Base-by-base conservation (phyloP, 331 rosid species). In the Malus hybrid region DNA sequence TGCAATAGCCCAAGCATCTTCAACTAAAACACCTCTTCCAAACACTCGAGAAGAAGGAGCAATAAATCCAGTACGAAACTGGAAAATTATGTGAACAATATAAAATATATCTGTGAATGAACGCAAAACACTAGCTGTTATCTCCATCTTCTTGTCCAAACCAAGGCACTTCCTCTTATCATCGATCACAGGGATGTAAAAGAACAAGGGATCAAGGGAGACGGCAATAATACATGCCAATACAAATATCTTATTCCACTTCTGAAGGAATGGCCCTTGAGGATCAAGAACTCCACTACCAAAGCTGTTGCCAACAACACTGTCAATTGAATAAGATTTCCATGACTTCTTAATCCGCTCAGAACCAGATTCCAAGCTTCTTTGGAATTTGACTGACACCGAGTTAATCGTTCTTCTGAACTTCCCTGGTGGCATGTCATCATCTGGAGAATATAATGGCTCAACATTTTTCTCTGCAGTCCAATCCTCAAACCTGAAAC, bases 31-130 rank as follows among this genome's bases (percentile, higher is more conserved):
- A 34, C 98, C 98, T 86, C 98, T 91, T 81, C 98, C 98, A 79
- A 93, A 93, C 60, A 93, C 96, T 58, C 97, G 93, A 68, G 98
- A 93, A 83, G 97, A 86, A 20, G 98, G 98, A 73, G 95, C 92
- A 79, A 94, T 89, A 82, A 89, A 94, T 75, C 98, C 97, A 56
- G 96, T 94, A 26, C 84, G 95, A 75, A 94, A 94, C 60, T 94
- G 98, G 83, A 94, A 91, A 76, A 88, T 72, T 61, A 94, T 94
- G 88, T 88, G 98, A 63, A 84, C 75, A 73, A 94, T 68, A 75
- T 88, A 88, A 82, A 94, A 91, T 71, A 94, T 84, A 66, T 94
- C 95, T 0, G 96, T 87, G 78, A 94, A 88, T 33, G 93, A 91
- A 71, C 99, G 93, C 84, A 94, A 81, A 63, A 92, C 83, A 70